These are phyloP conservation scores for Scolecobasidium constrictum DNA, from an alignment of 2,329 filamentous ascomycete species.

Conservation along the genomic window DNA sequence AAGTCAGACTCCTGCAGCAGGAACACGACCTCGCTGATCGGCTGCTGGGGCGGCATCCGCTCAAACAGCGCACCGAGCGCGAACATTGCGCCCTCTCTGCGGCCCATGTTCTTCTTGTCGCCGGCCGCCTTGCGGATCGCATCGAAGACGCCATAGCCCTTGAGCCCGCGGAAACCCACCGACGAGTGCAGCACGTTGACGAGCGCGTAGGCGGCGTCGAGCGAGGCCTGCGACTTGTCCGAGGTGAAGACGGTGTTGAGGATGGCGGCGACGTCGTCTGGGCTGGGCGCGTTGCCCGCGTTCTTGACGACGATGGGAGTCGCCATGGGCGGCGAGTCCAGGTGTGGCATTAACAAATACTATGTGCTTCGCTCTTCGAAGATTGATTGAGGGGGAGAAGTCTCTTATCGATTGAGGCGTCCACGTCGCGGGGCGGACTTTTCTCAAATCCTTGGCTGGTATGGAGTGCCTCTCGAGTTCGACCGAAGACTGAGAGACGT, in stretches of 20 bases:
- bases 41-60: conserved; percentile 68
- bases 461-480: no score
- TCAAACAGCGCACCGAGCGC: conserved; percentile 90
- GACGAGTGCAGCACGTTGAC: conserved; percentile 54
- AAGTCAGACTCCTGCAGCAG: conserved; percentile 70
- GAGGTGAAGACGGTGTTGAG: conserved; percentile 34
- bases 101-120: conserved; percentile 86
- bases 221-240: conserved; percentile 43
- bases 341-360: conserved; percentile 35
- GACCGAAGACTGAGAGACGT: no score
- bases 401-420: no score
- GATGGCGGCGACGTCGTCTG: conserved; percentile 34
- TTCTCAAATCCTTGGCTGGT: no score
- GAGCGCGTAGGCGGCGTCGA: conserved; percentile 55
- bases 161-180: conserved; percentile 51
- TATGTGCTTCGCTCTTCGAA: neutral
- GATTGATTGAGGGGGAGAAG: neutral
- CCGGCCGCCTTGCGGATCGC: conserved; percentile 65
- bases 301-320: conserved; percentile 35
- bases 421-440: no score
- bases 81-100: conserved; percentile 87
- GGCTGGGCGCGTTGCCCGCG: conserved; percentile 27
- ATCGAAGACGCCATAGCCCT: conserved; percentile 50
- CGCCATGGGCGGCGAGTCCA: conserved; percentile 39
- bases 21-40: conserved; percentile 69